phyloP scores from a whole-genome alignment of 768 basidiomycete genomes.

The Sporobolomyces roseus region DNA sequence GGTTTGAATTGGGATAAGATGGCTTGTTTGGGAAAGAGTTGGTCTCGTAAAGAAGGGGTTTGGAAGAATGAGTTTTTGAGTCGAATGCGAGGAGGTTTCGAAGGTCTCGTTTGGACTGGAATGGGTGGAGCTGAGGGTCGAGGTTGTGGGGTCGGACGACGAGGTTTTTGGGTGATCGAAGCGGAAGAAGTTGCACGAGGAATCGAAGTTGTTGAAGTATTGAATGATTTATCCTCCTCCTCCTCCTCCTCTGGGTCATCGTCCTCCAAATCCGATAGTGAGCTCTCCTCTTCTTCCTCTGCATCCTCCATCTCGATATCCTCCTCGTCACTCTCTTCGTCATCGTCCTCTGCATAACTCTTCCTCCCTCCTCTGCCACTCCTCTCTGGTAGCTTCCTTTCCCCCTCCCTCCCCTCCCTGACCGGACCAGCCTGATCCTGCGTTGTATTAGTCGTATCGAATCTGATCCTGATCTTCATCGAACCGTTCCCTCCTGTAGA shows the following conservation, averaged over 20 bases:
- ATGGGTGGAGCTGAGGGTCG: neutral
- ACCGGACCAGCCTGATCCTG: too few species aligned
- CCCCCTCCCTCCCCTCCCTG: neutral
- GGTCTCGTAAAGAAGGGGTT: constrained; percentile 24
- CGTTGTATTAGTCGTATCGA: constrained; percentile 13
- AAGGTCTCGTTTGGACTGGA: neutral
- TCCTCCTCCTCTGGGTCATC: constrained; percentile 3
- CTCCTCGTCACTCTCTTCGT: neutral
- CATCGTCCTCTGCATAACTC: neutral
- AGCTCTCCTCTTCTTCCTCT: constrained; percentile 1
- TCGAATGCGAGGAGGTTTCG: neutral
- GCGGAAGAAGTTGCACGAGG: neutral
- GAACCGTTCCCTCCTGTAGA: neutral
- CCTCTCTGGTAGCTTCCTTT: neutral
- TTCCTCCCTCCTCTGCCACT: neutral
- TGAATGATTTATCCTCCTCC: neutral
- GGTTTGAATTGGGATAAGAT: neutral
- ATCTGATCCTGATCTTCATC: constrained; percentile 33
- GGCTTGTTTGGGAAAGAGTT: constrained; percentile 10
- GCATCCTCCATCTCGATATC: constrained; percentile 2
- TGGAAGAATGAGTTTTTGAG: constrained; percentile 36
- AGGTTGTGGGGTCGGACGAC: neutral
- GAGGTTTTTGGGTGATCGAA: neutral
- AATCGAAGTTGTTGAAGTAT: neutral
- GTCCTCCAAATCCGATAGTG: neutral